Evolutionary conservation across 108 stramenopile genomes (phyloP), one percentile per base, ranked within the genome.

Genomic region (Nitzschia putrida): DNA sequence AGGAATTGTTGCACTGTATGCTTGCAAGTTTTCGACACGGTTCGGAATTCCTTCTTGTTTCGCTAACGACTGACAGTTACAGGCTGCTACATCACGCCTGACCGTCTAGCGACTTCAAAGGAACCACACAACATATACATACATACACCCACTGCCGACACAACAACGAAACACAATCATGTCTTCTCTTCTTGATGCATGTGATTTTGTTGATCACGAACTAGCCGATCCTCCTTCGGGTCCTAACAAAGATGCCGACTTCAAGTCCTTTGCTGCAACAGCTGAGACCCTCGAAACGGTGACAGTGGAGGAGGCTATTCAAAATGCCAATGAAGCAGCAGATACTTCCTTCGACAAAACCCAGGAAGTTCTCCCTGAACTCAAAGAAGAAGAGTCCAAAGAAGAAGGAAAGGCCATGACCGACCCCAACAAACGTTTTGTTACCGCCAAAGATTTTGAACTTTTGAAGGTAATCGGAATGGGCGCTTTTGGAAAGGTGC

Each of bases 401-500:
- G 26, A 47, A 12, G 47, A 25, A 25, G 40, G 9, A 18, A 37
- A 57, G 34, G 14, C 58, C 3, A 3, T 47, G 8, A 21, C 58
- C 14, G 53, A 38, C 24, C 26, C 61, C n/a, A 13, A 38, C 21
- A 60, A 50, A 10, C 77, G 83, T 11, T 96, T 69, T 71, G 79
- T 90, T 10, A 80, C 92, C 6, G 86, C 95, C 50, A 88, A 87
- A 57, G 95, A 96, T 72, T 96, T 93, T 80, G 85, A 90, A 38
- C 80, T 96, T 2, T 78, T 93, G 53, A 88, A 84, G 47, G 92
- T 93, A 5, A 96, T 99, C 42, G 99, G 99, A 5, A 95, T 96
- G 91, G 99, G 99, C 0, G 95, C 97, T 1, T 99, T 98, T 80
- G 99, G 99, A 23, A 96, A 96, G 64, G 99, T 99, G n/a, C 67